Evolutionary conservation across 2,329 filamentous ascomycete genomes (phyloP), one percentile per base, ranked within the genome.

Genomic region (Pestalotiopsis sp.): DNA sequence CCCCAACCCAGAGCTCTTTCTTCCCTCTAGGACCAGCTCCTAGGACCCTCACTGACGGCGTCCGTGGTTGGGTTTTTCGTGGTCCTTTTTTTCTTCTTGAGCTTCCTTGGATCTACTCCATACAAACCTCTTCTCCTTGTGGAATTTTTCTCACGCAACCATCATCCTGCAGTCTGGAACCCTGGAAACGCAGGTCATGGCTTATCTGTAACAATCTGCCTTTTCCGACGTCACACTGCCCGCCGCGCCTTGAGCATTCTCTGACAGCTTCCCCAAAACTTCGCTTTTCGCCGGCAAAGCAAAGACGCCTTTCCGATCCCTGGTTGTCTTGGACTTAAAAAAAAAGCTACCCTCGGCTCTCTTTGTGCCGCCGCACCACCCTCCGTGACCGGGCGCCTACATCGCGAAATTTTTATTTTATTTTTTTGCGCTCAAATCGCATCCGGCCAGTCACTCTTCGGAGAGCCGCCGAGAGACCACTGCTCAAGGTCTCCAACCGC

Each of bases 321-420:
- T 36, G 63, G 25, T 17, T 56, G 14, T n/a, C 20, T 52, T 52
- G 20, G 20, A 20, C 45, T 52, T 49, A 52, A 17, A 17, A n/a
- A 52, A 41, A 17, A 56, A 31, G 41, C 63, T 66, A 66, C 52
- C 59, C 64, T 66, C 64, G 64, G 64, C 56, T 60, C 23, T 36
- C 27, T 60, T 60, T 56, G 64, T 45, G 56, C 64, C 52, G 64
- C 38, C 17, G 49, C 14, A 27, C 27, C 27, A 49, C 52, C 31
- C 64, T 66, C 64, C 64, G 64, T 36, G 64, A 66, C 64, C 64
- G 64, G 64, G 41, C 64, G 11, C 27, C 36, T 38, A 62, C 31
- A 62, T 62, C 59, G 27, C 31, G 25, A 62, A 36, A 36, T 62
- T 62, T 62, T 39, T 36, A 27, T 25, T 27, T 23, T 23, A 23